Percentiles rank a stretch among this genome's conserved stretches.
Evolutionary conservation across 2,329 filamentous ascomycete genomes (phyloP).

Genomic region (Aspergillus awamori): DNA sequence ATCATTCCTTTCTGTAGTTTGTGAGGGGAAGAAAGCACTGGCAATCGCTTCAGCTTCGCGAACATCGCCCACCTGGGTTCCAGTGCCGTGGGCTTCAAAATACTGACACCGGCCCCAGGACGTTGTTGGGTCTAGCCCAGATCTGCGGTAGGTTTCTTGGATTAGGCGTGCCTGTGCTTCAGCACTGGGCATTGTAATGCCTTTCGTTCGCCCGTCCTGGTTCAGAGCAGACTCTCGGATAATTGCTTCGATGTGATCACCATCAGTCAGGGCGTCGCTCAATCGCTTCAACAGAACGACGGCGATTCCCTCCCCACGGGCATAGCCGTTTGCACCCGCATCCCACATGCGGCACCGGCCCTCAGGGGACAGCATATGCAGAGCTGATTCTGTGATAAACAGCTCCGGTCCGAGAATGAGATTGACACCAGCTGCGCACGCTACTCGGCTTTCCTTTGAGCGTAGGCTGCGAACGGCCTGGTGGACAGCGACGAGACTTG

Average conservation of each 20-base stretch:
- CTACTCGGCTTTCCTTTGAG: constrained; percentile 22
- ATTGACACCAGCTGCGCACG: constrained; percentile 4
- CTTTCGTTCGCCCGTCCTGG: constrained; percentile 29
- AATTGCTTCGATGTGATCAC: constrained; percentile 45
- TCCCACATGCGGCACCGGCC: constrained; percentile 53
- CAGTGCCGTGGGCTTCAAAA: constrained; percentile 49
- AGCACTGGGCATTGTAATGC: constrained; percentile 31
- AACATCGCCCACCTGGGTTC: constrained; percentile 37
- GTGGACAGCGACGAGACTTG: constrained; percentile 36
- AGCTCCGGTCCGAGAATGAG: constrained; percentile 22
- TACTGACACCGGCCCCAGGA: constrained; percentile 36
- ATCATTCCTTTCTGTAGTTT: not conserved
- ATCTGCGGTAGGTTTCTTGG: constrained; percentile 34
- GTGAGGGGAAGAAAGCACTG: constrained; percentile 23
- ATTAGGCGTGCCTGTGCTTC: constrained; percentile 42
- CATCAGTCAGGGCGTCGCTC: constrained; percentile 48
- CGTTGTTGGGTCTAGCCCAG: constrained; percentile 28
- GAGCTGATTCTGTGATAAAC: constrained; percentile 10
- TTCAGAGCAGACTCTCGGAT: constrained; percentile 32
- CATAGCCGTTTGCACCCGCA: constrained; percentile 49
- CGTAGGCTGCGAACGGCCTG: constrained; percentile 27
- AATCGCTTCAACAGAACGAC: constrained; percentile 55
- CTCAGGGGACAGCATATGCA: constrained; percentile 51
- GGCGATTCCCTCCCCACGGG: constrained; percentile 54
- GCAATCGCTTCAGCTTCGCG: constrained; percentile 32